These are phyloP conservation scores for Pleurotus sapidus DNA, from an alignment of 768 basidiomycete genomes.

Conservation along the genomic window DNA sequence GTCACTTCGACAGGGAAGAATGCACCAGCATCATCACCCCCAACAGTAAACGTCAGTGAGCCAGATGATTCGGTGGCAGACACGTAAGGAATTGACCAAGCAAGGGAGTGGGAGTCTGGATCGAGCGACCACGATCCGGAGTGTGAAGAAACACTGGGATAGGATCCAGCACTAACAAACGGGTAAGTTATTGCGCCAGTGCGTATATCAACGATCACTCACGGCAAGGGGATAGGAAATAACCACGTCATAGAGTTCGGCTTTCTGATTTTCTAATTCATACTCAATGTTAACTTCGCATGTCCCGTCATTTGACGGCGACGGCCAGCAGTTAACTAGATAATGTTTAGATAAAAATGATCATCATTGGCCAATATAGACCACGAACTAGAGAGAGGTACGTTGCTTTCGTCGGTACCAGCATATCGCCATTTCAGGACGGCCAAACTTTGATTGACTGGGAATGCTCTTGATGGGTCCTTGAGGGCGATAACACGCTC, in stretches of 20 bases:
- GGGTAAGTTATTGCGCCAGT: not conserved
- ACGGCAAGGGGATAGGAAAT: constrained; percentile 96
- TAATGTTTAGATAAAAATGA: constrained; percentile 1
- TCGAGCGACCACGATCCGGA: constrained; percentile 83
- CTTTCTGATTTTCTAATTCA: constrained; percentile 83
- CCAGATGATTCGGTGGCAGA: constrained; percentile 65
- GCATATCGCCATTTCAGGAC: constrained; percentile 93
- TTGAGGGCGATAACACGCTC: constrained; percentile 73
- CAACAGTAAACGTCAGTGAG: constrained; percentile 87
- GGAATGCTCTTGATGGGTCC: constrained; percentile 80
- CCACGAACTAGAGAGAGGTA: constrained; percentile 84
- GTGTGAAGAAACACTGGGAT: constrained; percentile 78
- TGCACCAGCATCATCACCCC: constrained; percentile 74
- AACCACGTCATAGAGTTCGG: constrained; percentile 79
- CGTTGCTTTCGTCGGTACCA: constrained; percentile 87
- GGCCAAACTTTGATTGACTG: constrained; percentile 80
- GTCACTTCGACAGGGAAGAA: constrained; percentile 92
- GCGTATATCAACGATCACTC: constrained; percentile 27
- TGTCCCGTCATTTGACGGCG: constrained; percentile 87
- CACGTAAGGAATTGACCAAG: constrained; percentile 80
- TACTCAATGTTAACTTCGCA: constrained; percentile 97
- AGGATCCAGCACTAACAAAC: constrained; percentile 62
- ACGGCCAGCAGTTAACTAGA: constrained; percentile 95
- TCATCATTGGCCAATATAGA: not conserved
- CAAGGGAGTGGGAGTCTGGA: constrained; percentile 72